Percentiles rank a stretch among this genome's conserved stretches.
phyloP scores from a whole-genome alignment of 108 stramenopile genomes.

The Nannochloropsis salina region DNA sequence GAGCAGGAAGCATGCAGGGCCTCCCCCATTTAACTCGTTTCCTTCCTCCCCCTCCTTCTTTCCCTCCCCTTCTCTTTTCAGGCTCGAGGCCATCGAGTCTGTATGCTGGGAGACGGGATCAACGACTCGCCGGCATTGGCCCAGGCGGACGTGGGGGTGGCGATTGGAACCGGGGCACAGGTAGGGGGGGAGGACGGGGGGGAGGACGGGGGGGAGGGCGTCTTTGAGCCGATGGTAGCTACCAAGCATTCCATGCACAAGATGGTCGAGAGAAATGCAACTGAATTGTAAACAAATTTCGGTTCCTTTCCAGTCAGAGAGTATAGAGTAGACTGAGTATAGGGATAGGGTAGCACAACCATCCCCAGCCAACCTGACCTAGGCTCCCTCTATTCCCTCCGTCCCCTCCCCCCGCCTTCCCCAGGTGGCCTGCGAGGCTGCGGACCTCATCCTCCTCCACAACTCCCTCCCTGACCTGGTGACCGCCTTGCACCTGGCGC shows the following conservation, averaged over 20 bases:
- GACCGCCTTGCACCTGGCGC: constrained; percentile 75
- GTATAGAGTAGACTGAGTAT: too few relatives aligned
- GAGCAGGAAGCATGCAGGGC: neutral
- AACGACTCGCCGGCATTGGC: constrained; percentile 95
- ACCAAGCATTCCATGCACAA: too few relatives aligned
- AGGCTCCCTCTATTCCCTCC: neutral
- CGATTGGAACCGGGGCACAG: constrained; percentile 88
- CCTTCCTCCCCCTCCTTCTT: neutral
- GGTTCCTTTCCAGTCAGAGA: too few relatives aligned
- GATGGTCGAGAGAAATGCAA: too few relatives aligned
- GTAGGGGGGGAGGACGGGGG: constrained; percentile 78
- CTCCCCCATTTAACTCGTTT: neutral
- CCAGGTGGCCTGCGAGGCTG: constrained; percentile 80
- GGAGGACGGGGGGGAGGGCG: constrained; percentile 55
- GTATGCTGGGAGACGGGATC: constrained; percentile 95
- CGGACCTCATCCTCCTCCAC: constrained; percentile 84
- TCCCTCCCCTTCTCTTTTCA: constrained; percentile 9
- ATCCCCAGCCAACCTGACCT: too few relatives aligned
- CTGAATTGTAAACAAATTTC: too few relatives aligned
- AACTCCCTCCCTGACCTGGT: constrained; percentile 78
- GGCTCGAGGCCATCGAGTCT: constrained; percentile 25
- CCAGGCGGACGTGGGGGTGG: constrained; percentile 86
- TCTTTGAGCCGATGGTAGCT: too few relatives aligned
- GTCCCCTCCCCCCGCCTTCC: neutral
- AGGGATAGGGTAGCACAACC: too few relatives aligned